Evolutionary conservation across 805 yeast species (phyloP).

Genomic region (Metschnikowia koreensis): DNA sequence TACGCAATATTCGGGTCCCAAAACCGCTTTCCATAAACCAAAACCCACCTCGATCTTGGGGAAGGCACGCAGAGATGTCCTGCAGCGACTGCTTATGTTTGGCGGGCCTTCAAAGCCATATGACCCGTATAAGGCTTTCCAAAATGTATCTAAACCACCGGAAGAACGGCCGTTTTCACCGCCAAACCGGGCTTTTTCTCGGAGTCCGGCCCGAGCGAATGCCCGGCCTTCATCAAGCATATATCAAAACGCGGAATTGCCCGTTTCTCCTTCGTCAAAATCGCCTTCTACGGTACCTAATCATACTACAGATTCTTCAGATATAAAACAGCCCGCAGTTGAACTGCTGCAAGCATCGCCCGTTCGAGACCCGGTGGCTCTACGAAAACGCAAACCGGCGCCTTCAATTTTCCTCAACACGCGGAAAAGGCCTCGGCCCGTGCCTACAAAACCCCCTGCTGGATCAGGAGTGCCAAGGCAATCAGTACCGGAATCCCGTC

Average conservation of each 20-base stretch:
- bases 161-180: not conserved
- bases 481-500: not conserved
- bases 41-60: conserved; percentile 29
- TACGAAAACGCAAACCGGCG: conserved; percentile 10
- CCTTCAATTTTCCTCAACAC: conserved; percentile 15
- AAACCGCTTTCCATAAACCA: not conserved
- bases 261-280: not conserved
- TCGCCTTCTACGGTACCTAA: not conserved
- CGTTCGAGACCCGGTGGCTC: not conserved
- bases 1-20: not conserved
- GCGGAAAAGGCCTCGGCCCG: conserved; percentile 3
- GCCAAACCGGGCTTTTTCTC: not conserved
- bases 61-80: conserved; percentile 37
- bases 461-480: not conserved
- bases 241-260: too few species aligned
- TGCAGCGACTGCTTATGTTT: conserved; percentile 34
- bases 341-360: not conserved
- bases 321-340: not conserved
- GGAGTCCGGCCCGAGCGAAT: not conserved
- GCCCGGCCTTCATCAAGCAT: too few species aligned
- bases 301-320: not conserved
- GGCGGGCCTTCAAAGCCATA: conserved; percentile 5
- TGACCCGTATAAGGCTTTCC: conserved; percentile 14
- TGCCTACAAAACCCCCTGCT: not conserved
- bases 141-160: not conserved